Conservation (phyloP, 2,329 filamentous ascomycete species). For the Dichotomopilus funicola region DNA sequence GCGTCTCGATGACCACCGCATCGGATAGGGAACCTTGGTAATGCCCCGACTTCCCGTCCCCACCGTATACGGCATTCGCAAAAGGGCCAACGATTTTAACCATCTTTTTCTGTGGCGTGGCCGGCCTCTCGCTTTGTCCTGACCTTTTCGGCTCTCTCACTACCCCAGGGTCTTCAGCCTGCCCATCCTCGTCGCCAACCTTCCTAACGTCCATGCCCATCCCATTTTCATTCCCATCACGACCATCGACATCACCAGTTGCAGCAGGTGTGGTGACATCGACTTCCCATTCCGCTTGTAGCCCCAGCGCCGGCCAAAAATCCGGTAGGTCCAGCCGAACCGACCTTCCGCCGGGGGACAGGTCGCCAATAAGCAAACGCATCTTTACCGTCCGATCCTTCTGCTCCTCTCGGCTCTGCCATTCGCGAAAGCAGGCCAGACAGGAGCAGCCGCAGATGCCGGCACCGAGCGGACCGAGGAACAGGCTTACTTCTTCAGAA, state of each 20-base stretch:
- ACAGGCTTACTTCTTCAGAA: not conserved
- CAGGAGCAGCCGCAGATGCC: not conserved
- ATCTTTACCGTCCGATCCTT: too few relatives aligned
- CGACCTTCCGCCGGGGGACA: too few relatives aligned
- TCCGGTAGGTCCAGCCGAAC: not conserved
- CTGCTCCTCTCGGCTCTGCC: too few relatives aligned
- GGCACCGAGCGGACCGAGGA: not conserved
- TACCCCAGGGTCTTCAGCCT: too few relatives aligned
- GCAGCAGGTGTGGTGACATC: too few relatives aligned
- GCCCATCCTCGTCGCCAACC: not conserved
- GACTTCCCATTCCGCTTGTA: not conserved
- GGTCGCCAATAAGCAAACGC: too few relatives aligned
- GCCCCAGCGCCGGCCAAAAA: not conserved
- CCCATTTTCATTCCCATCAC: not conserved
- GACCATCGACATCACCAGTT: too few relatives aligned
- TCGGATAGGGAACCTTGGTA: not conserved
- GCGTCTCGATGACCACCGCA: not conserved
- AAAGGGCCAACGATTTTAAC: too few relatives aligned
- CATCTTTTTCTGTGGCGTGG: too few relatives aligned
- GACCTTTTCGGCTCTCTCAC: too few relatives aligned
- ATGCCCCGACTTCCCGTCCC: not conserved
- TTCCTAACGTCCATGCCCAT: not conserved
- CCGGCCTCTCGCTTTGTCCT: too few relatives aligned
- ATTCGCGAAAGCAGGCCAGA: constrained; percentile 2
- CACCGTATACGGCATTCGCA: too few relatives aligned